Evolutionary conservation across 345 rosid species (phyloP), one percentile per base, ranked within the genome.

Genomic region (Turnera subulata): DNA sequence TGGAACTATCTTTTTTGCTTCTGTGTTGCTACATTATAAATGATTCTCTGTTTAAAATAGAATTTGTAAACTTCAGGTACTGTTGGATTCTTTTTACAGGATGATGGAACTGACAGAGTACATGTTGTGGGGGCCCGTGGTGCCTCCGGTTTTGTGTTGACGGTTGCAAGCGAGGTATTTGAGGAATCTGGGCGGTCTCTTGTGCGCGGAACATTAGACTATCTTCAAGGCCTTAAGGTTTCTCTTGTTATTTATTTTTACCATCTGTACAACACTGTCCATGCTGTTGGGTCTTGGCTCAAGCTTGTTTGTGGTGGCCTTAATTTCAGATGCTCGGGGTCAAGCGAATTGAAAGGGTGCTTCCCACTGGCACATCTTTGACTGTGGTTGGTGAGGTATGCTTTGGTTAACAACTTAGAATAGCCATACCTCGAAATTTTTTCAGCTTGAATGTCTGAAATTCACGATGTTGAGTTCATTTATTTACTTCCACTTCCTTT

Each of bases 331-430:
- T 89, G 96, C 97, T 93, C 72, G 99, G 99, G 62, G 93, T 93
- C 24, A 93, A 93, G 80, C 81, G 88, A 17, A 83, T 86, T 60
- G 99, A 92, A 64, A 75, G 95, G 22, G 86, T 92, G 53, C 97
- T 92, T 63, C 97, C 99, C 11, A 82, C 86, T 54, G 96, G 99
- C 53, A 78, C 94, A 59, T 84, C 95, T 29, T 73, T 93, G 69
- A 93, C 96, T n/a, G 82, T 85, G 65, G 94, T 89, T 65, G 99
- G 99, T 11, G 99, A 93, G 97, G 98, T 89, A 82, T 51, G 70
- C 50, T 21, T 47, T 58, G 37, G 11, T 69, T 19, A 48, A 42
- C 32, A 24, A 37, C 13, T n/a, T 35, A 35, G 25, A 50, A 24
- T 42, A 13, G 14, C 16, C 45, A 13, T 15, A 42, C 16, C n/a